A percentile compares a stretch with the other conserved stretches of the same genome.
phyloP scores from a whole-genome alignment of 2,329 filamentous ascomycete genomes.

The Allantophomopsis lycopodina region DNA sequence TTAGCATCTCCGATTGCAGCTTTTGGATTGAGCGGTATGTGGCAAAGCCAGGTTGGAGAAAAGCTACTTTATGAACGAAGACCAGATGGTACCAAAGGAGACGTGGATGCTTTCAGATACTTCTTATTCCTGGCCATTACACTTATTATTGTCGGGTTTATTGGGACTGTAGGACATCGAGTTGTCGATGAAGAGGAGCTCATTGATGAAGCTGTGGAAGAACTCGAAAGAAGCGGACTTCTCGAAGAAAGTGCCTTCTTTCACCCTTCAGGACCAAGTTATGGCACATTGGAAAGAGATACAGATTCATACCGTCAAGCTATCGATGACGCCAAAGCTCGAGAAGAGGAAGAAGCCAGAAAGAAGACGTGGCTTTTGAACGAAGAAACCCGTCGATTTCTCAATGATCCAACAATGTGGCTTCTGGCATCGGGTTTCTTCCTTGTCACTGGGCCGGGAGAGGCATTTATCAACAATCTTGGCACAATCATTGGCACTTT shows the following conservation, averaged over 20 bases:
- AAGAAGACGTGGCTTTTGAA: conserved; percentile 91
- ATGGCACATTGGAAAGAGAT: conserved; percentile 44
- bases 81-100: conserved; percentile 46
- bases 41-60: conserved; percentile 81
- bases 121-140: conserved; percentile 73
- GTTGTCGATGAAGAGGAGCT: conserved; percentile 77
- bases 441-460: conserved; percentile 85
- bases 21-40: conserved; percentile 90
- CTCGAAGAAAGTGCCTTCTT: conserved; percentile 66
- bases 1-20: conserved; percentile 83
- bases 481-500: conserved; percentile 87
- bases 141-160: conserved; percentile 54
- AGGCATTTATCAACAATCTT: conserved; percentile 95
- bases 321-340: conserved; percentile 17
- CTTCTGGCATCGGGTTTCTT: conserved; percentile 83
- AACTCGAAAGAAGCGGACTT: conserved; percentile 79
- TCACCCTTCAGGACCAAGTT: conserved; percentile 36
- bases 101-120: conserved; percentile 68
- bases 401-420: conserved; percentile 92
- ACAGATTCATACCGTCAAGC: conserved; percentile 22
- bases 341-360: conserved; percentile 30
- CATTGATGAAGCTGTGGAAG: conserved; percentile 81
- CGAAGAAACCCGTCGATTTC: conserved; percentile 73
- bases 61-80: conserved; percentile 58
- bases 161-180: conserved; percentile 61